Base-by-base conservation (phyloP, 2,329 filamentous ascomycete genomes). In the Beauveria sp. region DNA sequence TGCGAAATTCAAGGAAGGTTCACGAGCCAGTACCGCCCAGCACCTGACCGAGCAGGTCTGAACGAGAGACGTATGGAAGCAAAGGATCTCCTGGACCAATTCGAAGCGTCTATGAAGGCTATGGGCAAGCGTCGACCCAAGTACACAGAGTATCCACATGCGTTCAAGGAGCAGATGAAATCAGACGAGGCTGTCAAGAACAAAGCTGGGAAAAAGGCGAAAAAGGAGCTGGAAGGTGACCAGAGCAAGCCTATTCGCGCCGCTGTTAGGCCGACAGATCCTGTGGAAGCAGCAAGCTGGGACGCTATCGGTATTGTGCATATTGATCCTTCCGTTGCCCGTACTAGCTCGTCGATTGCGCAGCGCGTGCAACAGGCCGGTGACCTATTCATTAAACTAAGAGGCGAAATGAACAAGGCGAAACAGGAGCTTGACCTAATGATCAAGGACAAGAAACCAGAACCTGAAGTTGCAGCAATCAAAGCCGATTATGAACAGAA, bases 261-360 rank as follows among this genome's bases (percentile, higher is more conserved):
- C 34, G 71, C 73, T 5, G 73, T 68, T 3, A 78, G 79, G 6
- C 82, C 82, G 1, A 63, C 67, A 9, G 77, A 82, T 53, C 70
- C 74, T 10, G 72, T 75, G 18, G 79, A 79, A 61, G 80, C 77
- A 26, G 79, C 79, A 26, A 77, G 75, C 3, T 85, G 81, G 81
- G 82, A 85, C 66, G 74, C 77, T 0, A 76, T 81, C 63, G 80
- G 79, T 20, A 76, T 81, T 52, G 76, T 83, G 16, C 69, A 79
- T 60, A 70, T 83, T 62, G 77, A 81, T n/a, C 69, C 73, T 42
- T 66, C 71, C 63, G 71, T 74, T 68, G 69, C 69, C 43, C 70
- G 73, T 64, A 73, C 71, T 1, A 77, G 72, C 28, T 67, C 72
- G 12, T 64, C 76, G 9, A 78, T 80, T 60, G 79, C 79, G 24